Base-by-base conservation (phyloP, 139 green algal genomes). In the Micractinium conductrix region DNA sequence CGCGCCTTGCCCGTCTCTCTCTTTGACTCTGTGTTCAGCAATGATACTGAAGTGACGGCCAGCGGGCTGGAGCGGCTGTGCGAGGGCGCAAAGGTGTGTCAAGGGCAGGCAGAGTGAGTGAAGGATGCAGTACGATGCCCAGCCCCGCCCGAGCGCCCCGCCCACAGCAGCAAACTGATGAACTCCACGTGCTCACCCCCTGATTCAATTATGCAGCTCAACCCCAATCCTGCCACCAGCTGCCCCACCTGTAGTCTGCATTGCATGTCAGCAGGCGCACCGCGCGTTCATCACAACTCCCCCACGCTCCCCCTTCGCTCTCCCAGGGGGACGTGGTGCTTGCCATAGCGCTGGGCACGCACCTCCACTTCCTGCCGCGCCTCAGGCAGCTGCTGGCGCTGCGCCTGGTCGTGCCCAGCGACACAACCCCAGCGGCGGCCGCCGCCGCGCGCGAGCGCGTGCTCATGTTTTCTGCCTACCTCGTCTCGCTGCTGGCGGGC, bases 401-500 rank as follows among this genome's bases (percentile, higher is more conserved):
- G 24, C 10, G 26, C 58, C 10, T 14, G 12, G 48, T 14, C 10
- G 48, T 14, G 10, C 12, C 12, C 48, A 58, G n/a, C 58, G n/a
- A 2, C 17, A 16, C 26, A 4, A 26, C 9, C 10, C 58, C 58
- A 19, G 9, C 26, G 26, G 1, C 26, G 55, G 48, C 50, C 21
- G 40, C 14, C 26, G 28, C 28, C 38, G 38, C 4, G 19, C 42
- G 38, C 55, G 80, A 85, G 45, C 68, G 69, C 2, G 45, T 85
- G 28, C 67, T 44, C 12, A 75, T 75, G 65, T 45, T 63, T 16
- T 45, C 68, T 16, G 80, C 80, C 24, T 85, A 78, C 35, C 80
- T 85, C 1, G 67, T 78, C 30, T 78, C 63, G 1, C 42, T 62
- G 45, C 35, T 85, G 44, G 68, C 80, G 8, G 80, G 80, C 26